Base-by-base conservation (phyloP, 352 stramenopile genomes). In the Aphanomyces euteiches region DNA sequence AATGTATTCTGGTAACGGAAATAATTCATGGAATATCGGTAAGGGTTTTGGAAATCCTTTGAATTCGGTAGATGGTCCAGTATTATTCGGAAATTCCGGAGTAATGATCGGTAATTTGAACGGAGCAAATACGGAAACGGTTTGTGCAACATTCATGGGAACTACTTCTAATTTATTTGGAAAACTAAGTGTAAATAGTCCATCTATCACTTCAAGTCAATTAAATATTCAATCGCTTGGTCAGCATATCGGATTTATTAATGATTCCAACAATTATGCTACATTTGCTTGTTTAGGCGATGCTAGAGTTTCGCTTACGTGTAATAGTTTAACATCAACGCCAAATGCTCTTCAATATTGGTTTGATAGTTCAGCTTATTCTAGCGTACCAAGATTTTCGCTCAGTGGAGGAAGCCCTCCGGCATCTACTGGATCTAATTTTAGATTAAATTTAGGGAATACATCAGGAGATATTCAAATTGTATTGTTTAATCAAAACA, bases 361-460 rank as follows among this genome's bases (percentile, higher is more conserved):
- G 43, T 50, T 50, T 50, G 43, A 50, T 50, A n/a, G 10, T n/a
- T 1, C 10, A 1, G 1, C 10, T 50, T 3, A 50, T 50, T 50
- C 10, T 1, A 50, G 43, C 17, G 43, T 50, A n/a, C 43, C 43
- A 50, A 50, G 43, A 50, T 50, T 50, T 50, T n/a, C 10, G 1
- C 17, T 50, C 1, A 50, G 43, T 50, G 43, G 43, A n/a, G 17
- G 17, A 12, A n/a, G 10, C 10, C 43, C 43, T 0, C 43, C 43
- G 17, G 17, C 43, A 50, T n/a, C 10, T 50, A n/a, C 10, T 50
- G 43, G 43, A n/a, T n/a, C 43, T 50, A 50, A 50, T 50, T 50
- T 50, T 50, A 50, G 43, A 50, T 50, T 50, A 50, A n/a, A 50
- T 50, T 50, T 50, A 50, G 43, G 43, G 1, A 50, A 50, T 50